Conservation (phyloP, 2,329 filamentous ascomycete genomes). For the Fusarium circinatum region DNA sequence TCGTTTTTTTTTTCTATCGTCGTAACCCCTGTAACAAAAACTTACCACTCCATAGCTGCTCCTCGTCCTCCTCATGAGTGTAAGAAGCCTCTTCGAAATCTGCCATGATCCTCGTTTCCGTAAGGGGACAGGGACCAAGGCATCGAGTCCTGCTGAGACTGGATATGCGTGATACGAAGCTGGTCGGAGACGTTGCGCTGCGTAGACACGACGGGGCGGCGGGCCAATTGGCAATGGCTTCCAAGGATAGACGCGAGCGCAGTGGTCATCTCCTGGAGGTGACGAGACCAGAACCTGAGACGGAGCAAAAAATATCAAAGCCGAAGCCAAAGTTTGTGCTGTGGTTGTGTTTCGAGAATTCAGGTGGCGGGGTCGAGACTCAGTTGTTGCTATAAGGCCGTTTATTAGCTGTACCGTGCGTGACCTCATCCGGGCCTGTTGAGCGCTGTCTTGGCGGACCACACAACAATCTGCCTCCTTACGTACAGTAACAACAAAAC, state of each 20-base stretch:
- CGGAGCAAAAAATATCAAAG: conserved; percentile 10
- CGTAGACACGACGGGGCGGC: conserved; percentile 24
- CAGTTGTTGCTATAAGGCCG: conserved; percentile 25
- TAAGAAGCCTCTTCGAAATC: conserved; percentile 71
- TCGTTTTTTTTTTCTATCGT: neutral
- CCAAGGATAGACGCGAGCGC: conserved; percentile 11
- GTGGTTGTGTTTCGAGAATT: conserved; percentile 35
- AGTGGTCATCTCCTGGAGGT: conserved; percentile 39
- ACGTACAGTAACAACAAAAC: neutral
- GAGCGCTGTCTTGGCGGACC: conserved; percentile 33
- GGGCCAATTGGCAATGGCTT: conserved; percentile 35
- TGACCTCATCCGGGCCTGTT: conserved; percentile 41
- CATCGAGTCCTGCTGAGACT: conserved; percentile 47
- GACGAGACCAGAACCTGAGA: conserved; percentile 3
- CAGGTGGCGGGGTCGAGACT: conserved; percentile 42
- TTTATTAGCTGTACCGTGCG: conserved; percentile 37
- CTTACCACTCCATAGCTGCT: conserved; percentile 89
- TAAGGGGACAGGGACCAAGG: conserved; percentile 45
- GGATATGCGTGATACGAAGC: conserved; percentile 13
- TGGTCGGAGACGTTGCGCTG: conserved; percentile 14
- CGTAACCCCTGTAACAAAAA: neutral
- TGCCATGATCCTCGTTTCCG: conserved; percentile 57
- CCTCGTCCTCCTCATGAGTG: conserved; percentile 80
- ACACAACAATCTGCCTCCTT: conserved; percentile 2
- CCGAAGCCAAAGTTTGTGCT: conserved; percentile 18